Base-by-base conservation (phyloP, 2,329 filamentous ascomycete genomes). In the Sporothrix brunneoviolacea region DNA sequence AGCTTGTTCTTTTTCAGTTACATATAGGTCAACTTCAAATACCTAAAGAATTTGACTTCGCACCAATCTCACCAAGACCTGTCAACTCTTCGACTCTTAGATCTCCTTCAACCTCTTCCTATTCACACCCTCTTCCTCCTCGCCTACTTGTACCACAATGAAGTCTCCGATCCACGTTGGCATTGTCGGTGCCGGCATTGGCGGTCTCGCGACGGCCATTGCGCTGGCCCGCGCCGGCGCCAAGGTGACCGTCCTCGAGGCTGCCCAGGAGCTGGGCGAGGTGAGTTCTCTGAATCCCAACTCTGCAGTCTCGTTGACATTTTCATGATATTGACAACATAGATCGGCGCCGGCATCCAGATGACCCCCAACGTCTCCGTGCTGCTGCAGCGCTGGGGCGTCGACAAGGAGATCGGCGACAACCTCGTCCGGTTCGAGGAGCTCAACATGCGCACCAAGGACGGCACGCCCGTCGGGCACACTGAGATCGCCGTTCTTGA, bases 321-420 rank as follows among this genome's bases (percentile, higher is more conserved):
- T n/a, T n/a, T n/a, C n/a, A n/a, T n/a, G n/a, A n/a, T n/a, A n/a
- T n/a, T n/a, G n/a, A n/a, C n/a, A n/a, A n/a, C n/a, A n/a, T n/a
- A n/a, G 48, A 50, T 50, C 15, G 48, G 48, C 9, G 65, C 65
- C 8, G 64, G 62, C 13, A 65, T 65, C 32, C 64, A 70, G 58
- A 65, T 69, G 58, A 70, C 69, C 0, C 66, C 70, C 1, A 71
- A 71, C 48, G 67, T 65, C 6, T 64, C 68, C 8, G 58, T 67
- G 9, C 59, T 71, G 15, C 63, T 70, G 1, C 62, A 66, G 39
- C 59, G 63, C 50, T 71, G 67, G 62, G 68, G 62, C 33, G 64
- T 69, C 44, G 65, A 64, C 55, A 62, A 68, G 36, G 60, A 63
- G 19, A 68, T 72, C 53, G 69, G 69, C 9, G 59, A 66, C 12